Conservation (phyloP, 2,329 filamentous ascomycete genomes). For the Calonectria crousiana region DNA sequence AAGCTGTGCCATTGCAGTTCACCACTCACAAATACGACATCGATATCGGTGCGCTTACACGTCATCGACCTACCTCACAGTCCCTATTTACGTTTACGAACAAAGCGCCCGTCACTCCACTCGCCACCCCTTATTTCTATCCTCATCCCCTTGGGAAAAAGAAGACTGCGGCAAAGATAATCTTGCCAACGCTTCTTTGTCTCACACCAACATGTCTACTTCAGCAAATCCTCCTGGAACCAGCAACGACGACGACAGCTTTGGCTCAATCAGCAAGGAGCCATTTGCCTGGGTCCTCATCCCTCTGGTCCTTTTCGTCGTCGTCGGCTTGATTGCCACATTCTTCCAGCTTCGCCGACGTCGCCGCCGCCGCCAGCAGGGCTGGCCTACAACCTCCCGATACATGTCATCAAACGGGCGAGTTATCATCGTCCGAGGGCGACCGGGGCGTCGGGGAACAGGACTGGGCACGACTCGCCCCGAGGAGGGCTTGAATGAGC, state of each 20-base stretch:
- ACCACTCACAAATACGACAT: conserved; percentile 2
- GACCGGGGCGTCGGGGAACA: conserved; percentile 25
- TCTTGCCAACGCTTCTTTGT: background rate
- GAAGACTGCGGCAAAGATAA: background rate
- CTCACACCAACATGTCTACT: conserved; percentile 3
- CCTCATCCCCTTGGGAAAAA: background rate
- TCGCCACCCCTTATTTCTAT: background rate
- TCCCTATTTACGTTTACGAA: background rate
- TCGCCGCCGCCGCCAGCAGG: conserved; percentile 37
- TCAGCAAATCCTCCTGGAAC: background rate
- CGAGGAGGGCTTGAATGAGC: conserved; percentile 72
- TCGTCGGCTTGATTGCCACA: conserved; percentile 53
- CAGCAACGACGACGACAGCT: conserved; percentile 30
- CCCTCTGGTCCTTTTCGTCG: conserved; percentile 58
- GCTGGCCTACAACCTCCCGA: conserved; percentile 26
- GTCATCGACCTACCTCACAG: background rate
- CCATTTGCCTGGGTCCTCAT: conserved; percentile 70
- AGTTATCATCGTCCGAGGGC: conserved; percentile 16
- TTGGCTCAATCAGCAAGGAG: conserved; percentile 54
- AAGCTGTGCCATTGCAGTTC: conserved; percentile 2
- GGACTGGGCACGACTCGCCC: conserved; percentile 41
- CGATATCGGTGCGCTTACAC: background rate
- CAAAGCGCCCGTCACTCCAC: background rate
- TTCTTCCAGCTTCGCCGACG: conserved; percentile 60
- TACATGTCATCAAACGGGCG: conserved; percentile 35